A percentile compares a stretch with the other conserved stretches of the same genome.
These are phyloP conservation scores for Coniella vitis DNA, from an alignment of 2,329 filamentous ascomycete species.

Conservation along the genomic window DNA sequence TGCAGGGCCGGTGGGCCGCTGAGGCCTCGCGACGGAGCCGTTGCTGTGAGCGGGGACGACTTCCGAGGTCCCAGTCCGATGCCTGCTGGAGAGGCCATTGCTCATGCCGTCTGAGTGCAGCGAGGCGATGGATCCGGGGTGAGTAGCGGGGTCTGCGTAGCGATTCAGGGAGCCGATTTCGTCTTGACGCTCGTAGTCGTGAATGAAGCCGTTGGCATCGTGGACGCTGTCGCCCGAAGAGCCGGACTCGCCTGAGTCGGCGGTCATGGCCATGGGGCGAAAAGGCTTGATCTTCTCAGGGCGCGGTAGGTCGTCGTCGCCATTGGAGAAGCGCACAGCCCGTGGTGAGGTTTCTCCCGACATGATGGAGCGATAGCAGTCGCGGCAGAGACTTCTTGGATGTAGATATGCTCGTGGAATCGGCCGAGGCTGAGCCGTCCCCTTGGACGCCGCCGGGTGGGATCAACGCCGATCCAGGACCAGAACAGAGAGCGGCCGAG, in stretches of 20 bases:
- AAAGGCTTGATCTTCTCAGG: conserved; percentile 36
- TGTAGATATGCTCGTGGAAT: not conserved
- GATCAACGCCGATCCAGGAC: too few species aligned
- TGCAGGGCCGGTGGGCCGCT: conserved; percentile 61
- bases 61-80: conserved; percentile 29
- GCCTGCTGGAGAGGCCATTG: conserved; percentile 35
- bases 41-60: conserved; percentile 26
- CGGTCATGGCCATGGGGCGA: conserved; percentile 28
- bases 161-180: conserved; percentile 37
- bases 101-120: conserved; percentile 33
- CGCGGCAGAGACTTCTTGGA: conserved; percentile 3
- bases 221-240: conserved; percentile 39
- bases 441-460: too few species aligned
- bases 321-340: conserved; percentile 49
- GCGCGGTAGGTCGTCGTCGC: conserved; percentile 37
- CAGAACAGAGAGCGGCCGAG: not conserved
- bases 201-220: conserved; percentile 34
- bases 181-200: conserved; percentile 37
- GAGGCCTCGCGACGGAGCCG: conserved; percentile 38
- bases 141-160: conserved; percentile 35
- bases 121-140: conserved; percentile 37
- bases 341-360: conserved; percentile 46
- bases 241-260: conserved; percentile 42
- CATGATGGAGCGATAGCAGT: conserved; percentile 19
- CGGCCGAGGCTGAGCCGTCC: conserved; percentile 1